Evolutionary conservation across 768 basidiomycete genomes (phyloP).

Genomic region (Baorangia bicolor): DNA sequence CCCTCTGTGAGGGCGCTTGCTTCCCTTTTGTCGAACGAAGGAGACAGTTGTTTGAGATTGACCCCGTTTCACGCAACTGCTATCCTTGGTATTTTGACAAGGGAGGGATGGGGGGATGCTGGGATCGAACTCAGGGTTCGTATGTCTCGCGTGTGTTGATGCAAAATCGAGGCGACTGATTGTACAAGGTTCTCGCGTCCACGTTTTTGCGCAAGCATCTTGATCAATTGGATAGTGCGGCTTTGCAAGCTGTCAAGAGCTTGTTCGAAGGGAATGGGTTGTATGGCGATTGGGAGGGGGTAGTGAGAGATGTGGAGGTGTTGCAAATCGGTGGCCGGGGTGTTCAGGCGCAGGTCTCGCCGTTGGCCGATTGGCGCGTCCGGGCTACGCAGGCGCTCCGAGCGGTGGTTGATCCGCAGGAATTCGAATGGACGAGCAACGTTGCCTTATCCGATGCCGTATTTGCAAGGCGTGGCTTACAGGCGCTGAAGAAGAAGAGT

Average conservation of each 20-base stretch:
- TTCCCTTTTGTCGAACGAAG: conserved; percentile 27
- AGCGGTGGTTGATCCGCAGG: conserved; percentile 44
- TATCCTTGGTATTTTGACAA: conserved; percentile 39
- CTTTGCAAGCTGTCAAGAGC: conserved; percentile 21
- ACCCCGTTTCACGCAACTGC: conserved; percentile 32
- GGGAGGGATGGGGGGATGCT: conserved; percentile 38
- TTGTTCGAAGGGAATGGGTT: conserved; percentile 18
- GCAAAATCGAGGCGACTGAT: conserved; percentile 5
- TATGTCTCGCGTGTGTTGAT: conserved; percentile 6
- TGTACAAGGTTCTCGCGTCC: conserved; percentile 20
- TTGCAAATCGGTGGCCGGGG: background rate
- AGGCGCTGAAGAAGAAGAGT: conserved; percentile 41
- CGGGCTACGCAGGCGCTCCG: conserved; percentile 32
- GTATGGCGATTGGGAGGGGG: conserved; percentile 14
- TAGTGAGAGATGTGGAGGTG: conserved; percentile 15
- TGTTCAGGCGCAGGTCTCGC: background rate
- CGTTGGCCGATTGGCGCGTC: conserved; percentile 18
- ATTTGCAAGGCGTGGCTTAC: conserved; percentile 44
- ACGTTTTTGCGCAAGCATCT: conserved; percentile 34
- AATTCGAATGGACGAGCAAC: conserved; percentile 56
- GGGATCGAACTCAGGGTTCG: conserved; percentile 35
- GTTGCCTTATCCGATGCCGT: conserved; percentile 39
- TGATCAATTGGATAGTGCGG: conserved; percentile 27
- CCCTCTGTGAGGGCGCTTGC: conserved; percentile 13
- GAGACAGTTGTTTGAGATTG: conserved; percentile 29